Conservation (phyloP, 2,329 filamentous ascomycete species). For the Pseudopithomyces chartarum region DNA sequence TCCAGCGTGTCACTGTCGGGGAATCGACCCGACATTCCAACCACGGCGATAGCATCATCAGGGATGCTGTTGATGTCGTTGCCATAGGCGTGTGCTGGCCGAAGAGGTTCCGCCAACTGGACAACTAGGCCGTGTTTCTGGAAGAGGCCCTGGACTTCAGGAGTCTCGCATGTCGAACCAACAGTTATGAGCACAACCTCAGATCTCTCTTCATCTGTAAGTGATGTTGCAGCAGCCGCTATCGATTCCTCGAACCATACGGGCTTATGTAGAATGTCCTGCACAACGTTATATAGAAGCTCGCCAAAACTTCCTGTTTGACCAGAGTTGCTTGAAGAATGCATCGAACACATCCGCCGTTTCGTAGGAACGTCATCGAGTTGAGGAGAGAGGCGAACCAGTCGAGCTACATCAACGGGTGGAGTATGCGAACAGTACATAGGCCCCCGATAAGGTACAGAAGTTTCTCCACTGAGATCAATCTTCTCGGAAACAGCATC, state of each 20-base stretch:
- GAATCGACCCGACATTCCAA: conserved; percentile 28
- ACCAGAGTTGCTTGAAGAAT: background rate
- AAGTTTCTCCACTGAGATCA: background rate
- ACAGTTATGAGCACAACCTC: background rate
- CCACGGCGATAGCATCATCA: conserved; percentile 20
- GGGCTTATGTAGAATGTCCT: background rate
- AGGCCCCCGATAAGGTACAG: background rate
- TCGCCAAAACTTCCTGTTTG: background rate
- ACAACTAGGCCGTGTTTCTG: background rate
- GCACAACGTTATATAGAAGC: background rate
- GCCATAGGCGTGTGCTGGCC: background rate
- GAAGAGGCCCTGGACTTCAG: background rate
- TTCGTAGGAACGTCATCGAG: background rate
- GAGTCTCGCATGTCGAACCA: background rate
- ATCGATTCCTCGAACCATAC: background rate
- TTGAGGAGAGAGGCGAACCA: background rate
- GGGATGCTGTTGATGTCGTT: background rate
- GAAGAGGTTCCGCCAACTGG: background rate
- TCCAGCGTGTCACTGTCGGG: conserved; percentile 29
- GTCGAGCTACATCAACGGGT: background rate
- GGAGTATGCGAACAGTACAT: background rate
- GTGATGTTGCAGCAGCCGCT: background rate
- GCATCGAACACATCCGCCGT: background rate
- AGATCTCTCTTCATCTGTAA: background rate
- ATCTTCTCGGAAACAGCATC: background rate